Conservation (phyloP, 176 grass and related monocot species). For the Musa itinerans region DNA sequence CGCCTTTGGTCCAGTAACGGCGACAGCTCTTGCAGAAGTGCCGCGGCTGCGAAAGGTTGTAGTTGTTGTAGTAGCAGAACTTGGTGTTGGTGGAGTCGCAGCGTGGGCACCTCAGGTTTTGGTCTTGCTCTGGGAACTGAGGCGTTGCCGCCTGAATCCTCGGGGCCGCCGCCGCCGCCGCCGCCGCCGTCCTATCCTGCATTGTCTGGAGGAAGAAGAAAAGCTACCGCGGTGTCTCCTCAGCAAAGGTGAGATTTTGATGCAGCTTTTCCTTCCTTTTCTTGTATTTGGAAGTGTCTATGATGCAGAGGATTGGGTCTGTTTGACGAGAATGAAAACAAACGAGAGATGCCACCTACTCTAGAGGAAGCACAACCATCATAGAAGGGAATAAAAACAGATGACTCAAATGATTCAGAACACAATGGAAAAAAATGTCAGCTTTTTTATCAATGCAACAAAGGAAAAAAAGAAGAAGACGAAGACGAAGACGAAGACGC, state of each 20-base stretch:
- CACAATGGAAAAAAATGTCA: background rate
- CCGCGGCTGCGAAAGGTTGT: conserved; percentile 34
- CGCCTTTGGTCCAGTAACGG: conserved; percentile 35
- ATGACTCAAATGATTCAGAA: background rate
- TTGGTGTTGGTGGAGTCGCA: conserved; percentile 34
- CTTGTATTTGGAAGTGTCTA: background rate
- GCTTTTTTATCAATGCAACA: background rate
- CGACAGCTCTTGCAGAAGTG: conserved; percentile 39
- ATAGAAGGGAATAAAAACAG: background rate
- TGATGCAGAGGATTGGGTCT: background rate
- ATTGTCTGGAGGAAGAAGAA: background rate
- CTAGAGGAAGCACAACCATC: no score
- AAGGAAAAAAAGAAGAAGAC: background rate
- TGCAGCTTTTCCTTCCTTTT: background rate
- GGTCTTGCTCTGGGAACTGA: background rate
- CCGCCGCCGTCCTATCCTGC: background rate
- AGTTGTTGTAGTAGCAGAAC: conserved; percentile 48
- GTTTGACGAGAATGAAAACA: background rate
- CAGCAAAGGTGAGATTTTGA: background rate
- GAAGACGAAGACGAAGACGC: background rate
- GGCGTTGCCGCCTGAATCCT: background rate
- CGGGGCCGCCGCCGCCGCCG: background rate
- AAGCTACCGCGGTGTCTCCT: background rate
- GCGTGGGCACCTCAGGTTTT: conserved; percentile 21
- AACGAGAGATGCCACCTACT: no score